Conservation (phyloP, 179 eudicot genomes). For the Gypsophila paniculata region DNA sequence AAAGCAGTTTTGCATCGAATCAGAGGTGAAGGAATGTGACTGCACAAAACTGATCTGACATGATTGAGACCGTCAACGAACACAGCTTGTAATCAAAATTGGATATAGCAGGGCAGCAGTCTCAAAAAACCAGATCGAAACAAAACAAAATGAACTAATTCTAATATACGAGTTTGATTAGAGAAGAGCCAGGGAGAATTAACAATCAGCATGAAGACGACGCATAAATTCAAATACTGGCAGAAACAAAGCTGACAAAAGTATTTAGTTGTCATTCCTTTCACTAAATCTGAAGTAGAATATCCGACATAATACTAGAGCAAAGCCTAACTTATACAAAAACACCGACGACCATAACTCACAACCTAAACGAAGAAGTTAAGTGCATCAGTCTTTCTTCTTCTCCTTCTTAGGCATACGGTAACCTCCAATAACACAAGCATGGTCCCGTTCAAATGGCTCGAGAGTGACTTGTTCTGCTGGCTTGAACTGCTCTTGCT, state of each 20-base stretch:
- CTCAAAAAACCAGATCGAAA: too few relatives aligned
- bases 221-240: not conserved
- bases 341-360: not conserved
- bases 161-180: too few relatives aligned
- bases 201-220: not conserved
- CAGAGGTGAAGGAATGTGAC: too few relatives aligned
- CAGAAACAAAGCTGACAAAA: not conserved
- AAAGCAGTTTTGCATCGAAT: too few relatives aligned
- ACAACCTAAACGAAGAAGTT: not conserved
- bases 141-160: too few relatives aligned
- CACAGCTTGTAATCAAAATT: too few relatives aligned
- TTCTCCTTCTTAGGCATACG: slow-evolving; percentile 20
- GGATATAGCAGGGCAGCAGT: too few relatives aligned
- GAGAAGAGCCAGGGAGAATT: not conserved
- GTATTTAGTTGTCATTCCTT: not conserved
- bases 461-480: slow-evolving; percentile 76
- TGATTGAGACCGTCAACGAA: too few relatives aligned
- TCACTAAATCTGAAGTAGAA: not conserved
- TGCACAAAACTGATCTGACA: too few relatives aligned
- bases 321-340: slow-evolving; percentile 1
- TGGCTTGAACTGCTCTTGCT: slow-evolving; percentile 52
- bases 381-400: slow-evolving; percentile 11
- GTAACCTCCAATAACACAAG: slow-evolving; percentile 73
- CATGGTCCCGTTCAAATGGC: slow-evolving; percentile 80
- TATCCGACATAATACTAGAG: not conserved